These are phyloP conservation scores for Sarocladiaceae sp. DNA, from an alignment of 2,329 filamentous ascomycete genomes.

Conservation along the genomic window DNA sequence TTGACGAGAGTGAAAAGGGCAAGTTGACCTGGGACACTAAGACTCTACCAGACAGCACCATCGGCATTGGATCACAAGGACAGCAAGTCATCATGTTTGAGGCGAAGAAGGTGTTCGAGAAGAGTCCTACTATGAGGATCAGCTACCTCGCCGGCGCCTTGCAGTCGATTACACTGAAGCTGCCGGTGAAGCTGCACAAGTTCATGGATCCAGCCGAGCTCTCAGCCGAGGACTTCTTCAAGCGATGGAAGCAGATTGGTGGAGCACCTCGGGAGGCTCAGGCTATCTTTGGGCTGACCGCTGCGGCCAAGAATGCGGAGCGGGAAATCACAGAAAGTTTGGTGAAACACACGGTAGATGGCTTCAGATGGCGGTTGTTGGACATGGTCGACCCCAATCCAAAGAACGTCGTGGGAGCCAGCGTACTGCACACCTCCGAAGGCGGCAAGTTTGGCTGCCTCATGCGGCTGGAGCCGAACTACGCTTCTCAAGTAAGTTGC, in stretches of 20 bases:
- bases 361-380: constrained; percentile 85
- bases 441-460: constrained; percentile 92
- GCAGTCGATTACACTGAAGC: constrained; percentile 84
- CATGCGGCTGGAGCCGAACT: constrained; percentile 90
- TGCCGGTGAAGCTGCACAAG: constrained; percentile 85
- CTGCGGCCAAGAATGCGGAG: constrained; percentile 36
- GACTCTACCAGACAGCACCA: constrained; percentile 75
- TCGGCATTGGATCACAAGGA: constrained; percentile 68
- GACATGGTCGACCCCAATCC: constrained; percentile 83
- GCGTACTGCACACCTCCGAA: constrained; percentile 74
- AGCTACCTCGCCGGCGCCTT: constrained; percentile 91
- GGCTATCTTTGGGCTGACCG: constrained; percentile 69
- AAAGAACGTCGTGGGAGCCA: constrained; percentile 90
- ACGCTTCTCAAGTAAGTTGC: constrained; percentile 71
- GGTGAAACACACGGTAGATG: constrained; percentile 66
- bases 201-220: constrained; percentile 94
- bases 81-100: constrained; percentile 96
- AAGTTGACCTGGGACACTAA: constrained; percentile 82
- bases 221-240: constrained; percentile 91
- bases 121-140: constrained; percentile 85
- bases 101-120: constrained; percentile 70
- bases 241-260: constrained; percentile 97
- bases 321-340: constrained; percentile 64
- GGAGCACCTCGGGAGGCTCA: constrained; percentile 82
- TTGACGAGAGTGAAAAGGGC: constrained; percentile 58